Evolutionary conservation across 2,329 filamentous ascomycete species (phyloP), one percentile per base, ranked within the genome.

Genomic region (Ascomycota sp.): DNA sequence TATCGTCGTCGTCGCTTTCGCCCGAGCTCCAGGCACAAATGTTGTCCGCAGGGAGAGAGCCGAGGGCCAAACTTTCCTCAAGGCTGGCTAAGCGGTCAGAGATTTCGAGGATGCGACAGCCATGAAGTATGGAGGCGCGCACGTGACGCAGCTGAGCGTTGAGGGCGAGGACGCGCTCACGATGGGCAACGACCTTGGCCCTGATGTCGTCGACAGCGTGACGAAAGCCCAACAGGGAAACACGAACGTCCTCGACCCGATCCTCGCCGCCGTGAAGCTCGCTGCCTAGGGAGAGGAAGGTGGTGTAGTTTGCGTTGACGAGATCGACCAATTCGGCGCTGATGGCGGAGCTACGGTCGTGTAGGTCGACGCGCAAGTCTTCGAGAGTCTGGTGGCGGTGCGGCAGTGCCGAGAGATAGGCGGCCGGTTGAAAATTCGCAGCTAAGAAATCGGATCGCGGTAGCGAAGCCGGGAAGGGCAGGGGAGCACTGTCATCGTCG

Each of bases 311-410:
- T 30, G 76, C 69, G 47, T 98, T 98, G 39, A 98, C 89, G 7
- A 98, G 69, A 54, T 94, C 86, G 12, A 98, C 63, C 3, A 98
- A 64, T 55, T 98, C 89, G 37, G 76, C 70, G 43, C 75, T 79
- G 36, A 98, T 74, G 13, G 75, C 65, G 40, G 79, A 69, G 40
- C 75, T 80, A 30, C 91, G 67, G 34, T 83, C 70, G 27, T 85
- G 75, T 11, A 98, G 63, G 45, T 98, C 91, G 5, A 75, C 58
- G 23, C 86, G 80, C 21, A 98, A 62, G 50, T 98, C 89, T 48
- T 93, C 85, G 28, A 98, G 78, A 1, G 86, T 94, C 51, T 98
- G 89, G 51, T 98, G 89, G 2, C 89, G 77, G 46, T 89, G 74
- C 13, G 73, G 70, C 2, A 93, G 65, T 2, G 78, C 75, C 7